Percentiles rank a stretch among this genome's conserved stretches.
Conservation (phyloP, 169 alveolate species). For the Plasmodium chabaudi region DNA sequence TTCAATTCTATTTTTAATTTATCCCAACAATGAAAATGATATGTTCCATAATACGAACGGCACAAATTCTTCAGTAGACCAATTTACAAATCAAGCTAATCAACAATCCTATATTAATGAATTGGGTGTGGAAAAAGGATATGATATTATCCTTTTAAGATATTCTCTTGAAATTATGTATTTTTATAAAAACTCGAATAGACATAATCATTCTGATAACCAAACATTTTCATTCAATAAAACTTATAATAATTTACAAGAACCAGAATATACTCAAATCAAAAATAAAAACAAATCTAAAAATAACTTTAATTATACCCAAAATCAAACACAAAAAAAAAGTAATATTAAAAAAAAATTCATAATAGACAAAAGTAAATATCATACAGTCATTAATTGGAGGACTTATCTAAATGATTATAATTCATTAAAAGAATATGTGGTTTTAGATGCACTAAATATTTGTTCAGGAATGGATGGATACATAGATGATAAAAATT, state of each 20-base stretch:
- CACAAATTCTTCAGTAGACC: background rate
- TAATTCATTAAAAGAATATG: conserved; percentile 16
- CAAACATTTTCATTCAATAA: background rate
- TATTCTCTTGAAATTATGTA: conserved; percentile 48
- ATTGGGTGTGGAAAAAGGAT: conserved; percentile 40
- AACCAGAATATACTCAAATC: background rate
- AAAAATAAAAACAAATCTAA: conserved; percentile 8
- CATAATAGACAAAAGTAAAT: conserved; percentile 50
- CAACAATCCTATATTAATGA: conserved; percentile 37
- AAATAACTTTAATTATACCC: conserved; percentile 4
- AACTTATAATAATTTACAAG: background rate
- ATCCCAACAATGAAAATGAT: conserved; percentile 34
- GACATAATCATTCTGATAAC: conserved; percentile 2
- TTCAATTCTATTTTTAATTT: conserved; percentile 36
- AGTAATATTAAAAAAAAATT: conserved; percentile 8
- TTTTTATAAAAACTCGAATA: conserved; percentile 43
- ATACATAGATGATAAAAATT: conserved; percentile 64
- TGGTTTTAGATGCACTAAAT: conserved; percentile 62
- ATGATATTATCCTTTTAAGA: conserved; percentile 66
- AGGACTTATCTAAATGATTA: conserved; percentile 22
- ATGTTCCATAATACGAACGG: background rate
- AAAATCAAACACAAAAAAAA: conserved; percentile 8
- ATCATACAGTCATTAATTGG: conserved; percentile 60
- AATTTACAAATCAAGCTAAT: background rate
- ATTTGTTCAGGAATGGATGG: conserved; percentile 74